These are phyloP conservation scores for Suhomyces bokatorum DNA, from an alignment of 1,139 yeast species.

Conservation along the genomic window DNA sequence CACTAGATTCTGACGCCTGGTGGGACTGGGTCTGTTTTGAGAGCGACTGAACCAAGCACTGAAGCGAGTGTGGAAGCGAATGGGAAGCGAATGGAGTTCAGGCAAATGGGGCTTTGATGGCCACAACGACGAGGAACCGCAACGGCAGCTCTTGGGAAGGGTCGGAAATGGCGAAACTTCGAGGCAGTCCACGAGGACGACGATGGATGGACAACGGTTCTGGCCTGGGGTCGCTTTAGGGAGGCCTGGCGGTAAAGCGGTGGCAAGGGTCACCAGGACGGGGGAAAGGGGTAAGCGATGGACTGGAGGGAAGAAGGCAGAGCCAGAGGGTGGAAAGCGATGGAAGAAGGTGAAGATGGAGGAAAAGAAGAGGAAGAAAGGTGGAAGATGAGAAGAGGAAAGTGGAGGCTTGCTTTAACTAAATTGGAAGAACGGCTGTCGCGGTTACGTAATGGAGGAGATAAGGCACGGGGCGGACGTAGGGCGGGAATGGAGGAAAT, in stretches of 20 bases:
- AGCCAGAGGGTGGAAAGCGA: not conserved
- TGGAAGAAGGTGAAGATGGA: not conserved
- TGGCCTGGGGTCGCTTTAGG: too few relatives aligned
- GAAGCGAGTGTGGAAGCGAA: not conserved
- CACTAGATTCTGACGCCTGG: too few relatives aligned
- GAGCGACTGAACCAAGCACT: too few relatives aligned
- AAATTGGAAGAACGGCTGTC: not conserved
- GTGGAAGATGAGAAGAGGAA: not conserved
- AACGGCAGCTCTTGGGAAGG: not conserved
- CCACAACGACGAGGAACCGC: not conserved
- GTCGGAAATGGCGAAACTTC: not conserved
- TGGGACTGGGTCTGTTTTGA: too few relatives aligned
- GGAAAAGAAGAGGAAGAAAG: not conserved
- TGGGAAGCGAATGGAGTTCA: not conserved
- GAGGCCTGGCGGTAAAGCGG: not conserved
- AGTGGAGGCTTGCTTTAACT: constrained; percentile 2
- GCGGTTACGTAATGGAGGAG: not conserved
- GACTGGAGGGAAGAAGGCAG: not conserved
- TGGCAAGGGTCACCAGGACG: not conserved
- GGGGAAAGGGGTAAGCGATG: not conserved
- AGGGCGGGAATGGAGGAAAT: not conserved
- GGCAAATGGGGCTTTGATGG: too few relatives aligned
- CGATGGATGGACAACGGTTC: not conserved
- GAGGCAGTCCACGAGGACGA: not conserved
- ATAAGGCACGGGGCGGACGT: not conserved